A percentile compares a stretch with the other conserved stretches of the same genome.
These are phyloP conservation scores for Lactarius hengduanensis DNA, from an alignment of 768 basidiomycete species.

Conservation along the genomic window DNA sequence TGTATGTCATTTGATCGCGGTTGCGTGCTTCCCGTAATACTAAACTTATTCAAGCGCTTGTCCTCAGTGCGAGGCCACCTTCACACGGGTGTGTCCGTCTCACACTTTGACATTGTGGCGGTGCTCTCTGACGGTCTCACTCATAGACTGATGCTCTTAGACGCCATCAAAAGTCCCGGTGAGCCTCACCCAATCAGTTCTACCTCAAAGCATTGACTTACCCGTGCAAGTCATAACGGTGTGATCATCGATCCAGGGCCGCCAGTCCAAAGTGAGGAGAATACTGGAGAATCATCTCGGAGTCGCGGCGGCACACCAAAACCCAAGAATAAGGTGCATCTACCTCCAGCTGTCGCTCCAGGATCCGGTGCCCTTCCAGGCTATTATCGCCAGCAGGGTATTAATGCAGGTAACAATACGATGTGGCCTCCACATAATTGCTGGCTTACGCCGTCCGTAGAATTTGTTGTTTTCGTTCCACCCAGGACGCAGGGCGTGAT, in stretches of 20 bases:
- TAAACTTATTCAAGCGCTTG: slow-evolving; percentile 50
- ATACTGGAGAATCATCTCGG: slow-evolving; percentile 39
- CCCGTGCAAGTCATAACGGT: slow-evolving; percentile 56
- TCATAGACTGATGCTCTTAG: slow-evolving; percentile 75
- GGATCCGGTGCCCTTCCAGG: slow-evolving; percentile 43
- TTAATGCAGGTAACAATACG: slow-evolving; percentile 42
- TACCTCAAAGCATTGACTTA: slow-evolving; percentile 13
- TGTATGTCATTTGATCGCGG: slow-evolving; percentile 47
- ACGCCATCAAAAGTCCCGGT: slow-evolving; percentile 80
- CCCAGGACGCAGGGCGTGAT: slow-evolving; percentile 40
- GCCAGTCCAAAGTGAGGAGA: slow-evolving; percentile 31
- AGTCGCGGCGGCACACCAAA: slow-evolving; percentile 55
- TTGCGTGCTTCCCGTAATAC: slow-evolving; percentile 17
- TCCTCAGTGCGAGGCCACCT: slow-evolving; percentile 77
- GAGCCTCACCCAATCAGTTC: slow-evolving; percentile 29
- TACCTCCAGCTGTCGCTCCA: slow-evolving; percentile 39
- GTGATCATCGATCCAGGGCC: slow-evolving; percentile 55
- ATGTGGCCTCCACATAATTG: not conserved
- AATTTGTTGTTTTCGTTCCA: slow-evolving; percentile 28
- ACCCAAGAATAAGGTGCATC: slow-evolving; percentile 36
- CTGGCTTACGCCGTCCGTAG: slow-evolving; percentile 13
- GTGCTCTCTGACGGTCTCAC: slow-evolving; percentile 5
- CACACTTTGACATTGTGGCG: not conserved
- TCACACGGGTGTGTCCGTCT: slow-evolving; percentile 61
- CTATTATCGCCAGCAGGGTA: slow-evolving; percentile 68